Evolutionary conservation across 2,329 filamentous ascomycete species (phyloP).

Genomic region (Ophiostoma novo-ulmi): DNA sequence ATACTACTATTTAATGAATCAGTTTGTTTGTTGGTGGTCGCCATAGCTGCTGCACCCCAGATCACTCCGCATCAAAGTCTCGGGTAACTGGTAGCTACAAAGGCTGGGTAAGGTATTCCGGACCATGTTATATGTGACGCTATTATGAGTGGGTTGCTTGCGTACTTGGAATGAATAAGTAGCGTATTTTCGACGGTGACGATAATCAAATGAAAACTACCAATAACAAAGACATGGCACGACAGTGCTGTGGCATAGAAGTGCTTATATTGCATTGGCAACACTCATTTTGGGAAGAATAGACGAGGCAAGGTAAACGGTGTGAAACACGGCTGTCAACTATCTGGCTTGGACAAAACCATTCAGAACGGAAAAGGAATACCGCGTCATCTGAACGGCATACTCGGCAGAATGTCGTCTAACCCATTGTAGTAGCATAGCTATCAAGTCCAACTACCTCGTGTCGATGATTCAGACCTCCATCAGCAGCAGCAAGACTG

Average conservation of each 20-base stretch:
- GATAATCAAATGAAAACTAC: background rate
- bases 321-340: background rate
- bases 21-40: background rate
- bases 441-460: background rate
- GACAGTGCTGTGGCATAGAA: too few species aligned
- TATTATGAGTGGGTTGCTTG: background rate
- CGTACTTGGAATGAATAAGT: background rate
- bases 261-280: background rate
- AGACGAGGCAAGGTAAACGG: background rate
- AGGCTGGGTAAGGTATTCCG: background rate
- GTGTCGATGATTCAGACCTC: background rate
- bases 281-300: background rate
- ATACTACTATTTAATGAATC: background rate
- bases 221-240: background rate
- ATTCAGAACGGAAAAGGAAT: background rate
- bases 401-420: background rate
- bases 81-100: background rate
- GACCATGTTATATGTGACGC: too few species aligned
- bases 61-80: slow-evolving; percentile 1
- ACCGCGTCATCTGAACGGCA: background rate
- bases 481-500: background rate
- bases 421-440: background rate
- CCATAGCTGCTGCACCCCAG: background rate
- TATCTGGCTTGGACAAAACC: background rate
- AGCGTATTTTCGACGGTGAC: background rate